Conservation (phyloP, 2,329 filamentous ascomycete genomes). For the Davidsoniella australis region DNA sequence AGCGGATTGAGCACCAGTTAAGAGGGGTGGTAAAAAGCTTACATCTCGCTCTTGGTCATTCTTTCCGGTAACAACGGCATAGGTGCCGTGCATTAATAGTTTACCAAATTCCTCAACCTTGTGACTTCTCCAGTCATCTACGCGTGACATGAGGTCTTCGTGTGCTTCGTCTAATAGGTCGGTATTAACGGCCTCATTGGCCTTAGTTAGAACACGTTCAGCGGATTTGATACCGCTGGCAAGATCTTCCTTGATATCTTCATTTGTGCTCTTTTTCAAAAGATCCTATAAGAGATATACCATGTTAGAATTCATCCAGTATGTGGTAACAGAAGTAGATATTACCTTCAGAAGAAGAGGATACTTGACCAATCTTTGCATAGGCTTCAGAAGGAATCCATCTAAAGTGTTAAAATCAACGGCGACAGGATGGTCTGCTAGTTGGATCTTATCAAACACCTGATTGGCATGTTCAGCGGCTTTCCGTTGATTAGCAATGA, state of each 20-base stretch:
- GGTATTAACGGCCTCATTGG: constrained; percentile 80
- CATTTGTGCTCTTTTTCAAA: constrained; percentile 66
- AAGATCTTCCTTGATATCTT: constrained; percentile 54
- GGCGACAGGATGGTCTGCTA: constrained; percentile 62
- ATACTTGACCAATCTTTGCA: constrained; percentile 90
- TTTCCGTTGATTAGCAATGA: constrained; percentile 90
- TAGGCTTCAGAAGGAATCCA: constrained; percentile 87
- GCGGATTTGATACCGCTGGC: constrained; percentile 63
- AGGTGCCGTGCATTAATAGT: constrained; percentile 72
- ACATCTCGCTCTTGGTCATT: constrained; percentile 87
- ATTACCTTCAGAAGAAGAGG: constrained; percentile 69
- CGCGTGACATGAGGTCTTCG: constrained; percentile 60
- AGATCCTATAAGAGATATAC: constrained; percentile 44
- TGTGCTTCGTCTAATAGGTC: constrained; percentile 73
- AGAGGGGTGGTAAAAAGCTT: constrained; percentile 19
- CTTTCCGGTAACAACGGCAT: constrained; percentile 77
- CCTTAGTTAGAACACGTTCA: constrained; percentile 63
- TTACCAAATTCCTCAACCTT: constrained; percentile 82
- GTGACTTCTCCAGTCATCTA: constrained; percentile 96
- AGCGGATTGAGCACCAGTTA: constrained; percentile 3
- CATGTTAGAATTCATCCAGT: background rate
- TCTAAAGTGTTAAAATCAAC: constrained; percentile 76
- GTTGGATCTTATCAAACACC: constrained; percentile 72
- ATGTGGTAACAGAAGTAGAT: constrained; percentile 4
- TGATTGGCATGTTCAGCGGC: constrained; percentile 71